Percentiles rank a stretch among this genome's conserved stretches.
Conservation (phyloP, 2,329 filamentous ascomycete species). For the Pochonia chlamydosporia region DNA sequence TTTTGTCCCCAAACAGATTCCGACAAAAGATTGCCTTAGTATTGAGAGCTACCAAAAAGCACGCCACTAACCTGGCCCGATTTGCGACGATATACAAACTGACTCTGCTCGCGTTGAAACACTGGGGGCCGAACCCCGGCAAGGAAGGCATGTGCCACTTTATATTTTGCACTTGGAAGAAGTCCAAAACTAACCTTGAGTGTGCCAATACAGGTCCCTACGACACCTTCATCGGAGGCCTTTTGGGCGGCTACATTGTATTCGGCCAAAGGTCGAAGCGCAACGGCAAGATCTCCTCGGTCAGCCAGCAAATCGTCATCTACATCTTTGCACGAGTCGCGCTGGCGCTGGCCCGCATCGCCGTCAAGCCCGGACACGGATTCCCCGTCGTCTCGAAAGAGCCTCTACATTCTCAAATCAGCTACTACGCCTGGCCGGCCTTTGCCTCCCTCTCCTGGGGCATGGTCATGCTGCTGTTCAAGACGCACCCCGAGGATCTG, state of each 20-base stretch:
- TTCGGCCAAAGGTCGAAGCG: conserved; percentile 67
- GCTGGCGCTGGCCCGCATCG: conserved; percentile 76
- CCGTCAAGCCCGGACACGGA: conserved; percentile 59
- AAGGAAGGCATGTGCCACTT: conserved; percentile 43
- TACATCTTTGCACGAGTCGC: conserved; percentile 94
- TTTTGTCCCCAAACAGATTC: conserved; percentile 36
- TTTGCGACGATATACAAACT: conserved; percentile 91
- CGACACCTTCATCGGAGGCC: conserved; percentile 80
- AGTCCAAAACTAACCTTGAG: conserved; percentile 16
- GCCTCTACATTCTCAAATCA: conserved; percentile 44
- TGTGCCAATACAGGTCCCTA: conserved; percentile 47
- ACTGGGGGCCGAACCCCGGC: conserved; percentile 50
- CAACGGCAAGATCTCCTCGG: conserved; percentile 63
- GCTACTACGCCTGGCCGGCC: conserved; percentile 77
- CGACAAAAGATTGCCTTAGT: conserved; percentile 74
- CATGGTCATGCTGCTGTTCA: conserved; percentile 90
- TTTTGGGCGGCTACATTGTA: conserved; percentile 86
- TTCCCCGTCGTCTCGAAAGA: conserved; percentile 45
- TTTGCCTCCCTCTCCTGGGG: conserved; percentile 93
- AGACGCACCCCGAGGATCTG: conserved; percentile 83
- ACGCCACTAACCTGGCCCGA: conserved; percentile 84
- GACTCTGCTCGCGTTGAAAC: conserved; percentile 68
- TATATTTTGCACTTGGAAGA: not conserved
- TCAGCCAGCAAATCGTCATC: conserved; percentile 96
- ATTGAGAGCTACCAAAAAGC: conserved; percentile 78